Percentiles rank a stretch among this genome's conserved stretches.
Evolutionary conservation across 78 protist genomes (phyloP).

Genomic region (Cavenderia fasciculata): DNA sequence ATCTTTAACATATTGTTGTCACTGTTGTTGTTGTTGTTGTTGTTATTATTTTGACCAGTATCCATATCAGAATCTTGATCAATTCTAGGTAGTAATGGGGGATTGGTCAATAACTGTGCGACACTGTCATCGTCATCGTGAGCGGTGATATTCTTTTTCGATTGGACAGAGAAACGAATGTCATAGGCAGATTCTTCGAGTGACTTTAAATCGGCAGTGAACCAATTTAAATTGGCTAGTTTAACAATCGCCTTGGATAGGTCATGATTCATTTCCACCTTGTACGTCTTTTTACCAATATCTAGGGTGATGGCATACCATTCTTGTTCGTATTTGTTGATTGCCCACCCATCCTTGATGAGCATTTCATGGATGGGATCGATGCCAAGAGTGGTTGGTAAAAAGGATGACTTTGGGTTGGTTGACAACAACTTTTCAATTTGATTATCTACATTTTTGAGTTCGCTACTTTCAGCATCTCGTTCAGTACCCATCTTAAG

Average conservation of each 20-base stretch:
- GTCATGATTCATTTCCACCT: background rate
- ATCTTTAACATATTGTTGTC: background rate
- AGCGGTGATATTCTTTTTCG: background rate
- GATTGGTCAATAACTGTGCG: background rate
- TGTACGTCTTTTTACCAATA: background rate
- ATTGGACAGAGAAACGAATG: slow-evolving; percentile 8
- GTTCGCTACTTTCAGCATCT: no score
- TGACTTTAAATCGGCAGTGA: background rate
- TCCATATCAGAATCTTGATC: background rate
- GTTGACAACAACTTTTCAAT: no score
- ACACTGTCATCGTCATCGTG: background rate
- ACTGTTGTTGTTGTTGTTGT: background rate
- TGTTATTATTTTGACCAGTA: background rate
- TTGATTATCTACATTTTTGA: no score
- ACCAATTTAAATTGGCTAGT: background rate
- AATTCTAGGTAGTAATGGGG: background rate
- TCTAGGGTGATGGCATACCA: background rate
- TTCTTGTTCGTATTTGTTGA: background rate
- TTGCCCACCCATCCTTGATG: background rate
- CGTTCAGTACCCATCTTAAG: no score
- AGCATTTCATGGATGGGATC: no score
- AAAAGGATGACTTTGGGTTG: no score
- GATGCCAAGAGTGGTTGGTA: no score
- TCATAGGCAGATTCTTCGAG: background rate
- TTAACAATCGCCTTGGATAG: background rate